Conservation (phyloP, 1,284 basidiomycete genomes). For the Cerrena zonata region DNA sequence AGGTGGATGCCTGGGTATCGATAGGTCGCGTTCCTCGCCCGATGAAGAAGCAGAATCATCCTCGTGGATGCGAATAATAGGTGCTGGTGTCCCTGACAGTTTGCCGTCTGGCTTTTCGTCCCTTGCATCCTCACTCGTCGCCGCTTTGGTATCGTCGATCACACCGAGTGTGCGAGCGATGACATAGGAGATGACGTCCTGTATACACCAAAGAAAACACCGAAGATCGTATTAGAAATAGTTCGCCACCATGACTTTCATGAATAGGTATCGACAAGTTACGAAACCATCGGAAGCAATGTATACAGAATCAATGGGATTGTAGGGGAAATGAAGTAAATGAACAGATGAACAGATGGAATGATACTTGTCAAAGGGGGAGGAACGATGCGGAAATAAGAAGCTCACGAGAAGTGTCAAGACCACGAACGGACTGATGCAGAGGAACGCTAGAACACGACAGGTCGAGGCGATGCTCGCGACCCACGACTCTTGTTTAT, state of each 20-base stretch:
- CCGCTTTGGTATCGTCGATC: slow-evolving; percentile 63
- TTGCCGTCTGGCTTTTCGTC: slow-evolving; percentile 5
- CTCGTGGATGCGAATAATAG: slow-evolving; percentile 23
- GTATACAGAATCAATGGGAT: neutral
- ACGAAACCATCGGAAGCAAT: neutral
- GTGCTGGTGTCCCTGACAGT: slow-evolving; percentile 2
- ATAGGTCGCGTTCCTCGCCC: slow-evolving; percentile 5
- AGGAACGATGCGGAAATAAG: slow-evolving; percentile 12
- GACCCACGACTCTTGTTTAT: slow-evolving; percentile 60
- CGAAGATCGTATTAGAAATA: too few relatives aligned
- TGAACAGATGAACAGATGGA: neutral
- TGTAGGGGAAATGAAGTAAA: too few relatives aligned
- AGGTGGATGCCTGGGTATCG: slow-evolving; percentile 5
- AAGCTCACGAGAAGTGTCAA: slow-evolving; percentile 55
- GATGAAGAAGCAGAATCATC: slow-evolving; percentile 17
- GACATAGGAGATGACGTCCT: slow-evolving; percentile 77
- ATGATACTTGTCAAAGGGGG: neutral
- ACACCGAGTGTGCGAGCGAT: slow-evolving; percentile 78
- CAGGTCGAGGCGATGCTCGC: slow-evolving; percentile 57
- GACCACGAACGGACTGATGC: slow-evolving; percentile 59
- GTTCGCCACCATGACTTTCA: too few relatives aligned
- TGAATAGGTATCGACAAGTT: neutral
- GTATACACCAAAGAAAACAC: slow-evolving; percentile 1
- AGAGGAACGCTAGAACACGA: slow-evolving; percentile 57
- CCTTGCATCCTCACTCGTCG: slow-evolving; percentile 45